phyloP scores from a whole-genome alignment of 2,329 filamentous ascomycete genomes.

The Exophiala dermatitidis region DNA sequence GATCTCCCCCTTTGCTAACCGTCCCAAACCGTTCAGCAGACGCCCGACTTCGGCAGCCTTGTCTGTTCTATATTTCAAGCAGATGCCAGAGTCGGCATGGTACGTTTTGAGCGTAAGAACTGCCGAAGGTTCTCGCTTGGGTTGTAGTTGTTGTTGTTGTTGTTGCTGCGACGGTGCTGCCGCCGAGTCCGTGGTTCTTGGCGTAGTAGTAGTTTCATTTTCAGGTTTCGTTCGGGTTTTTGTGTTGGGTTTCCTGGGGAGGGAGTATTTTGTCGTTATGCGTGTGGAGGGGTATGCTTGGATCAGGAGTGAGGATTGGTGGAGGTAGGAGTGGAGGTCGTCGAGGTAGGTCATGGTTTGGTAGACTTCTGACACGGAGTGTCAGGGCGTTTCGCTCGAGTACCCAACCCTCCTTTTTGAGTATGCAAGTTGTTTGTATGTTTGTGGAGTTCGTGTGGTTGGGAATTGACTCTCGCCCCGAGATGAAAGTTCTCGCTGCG shows the following conservation, averaged over 20 bases:
- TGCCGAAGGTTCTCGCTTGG: constrained; percentile 45
- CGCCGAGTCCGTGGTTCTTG: constrained; percentile 29
- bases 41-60: constrained; percentile 86
- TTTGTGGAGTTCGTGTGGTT: too few relatives aligned
- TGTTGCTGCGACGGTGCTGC: constrained; percentile 24
- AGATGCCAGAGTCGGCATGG: constrained; percentile 71
- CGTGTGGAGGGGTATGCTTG: constrained; percentile 77
- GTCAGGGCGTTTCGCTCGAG: neutral
- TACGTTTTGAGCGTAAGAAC: constrained; percentile 81
- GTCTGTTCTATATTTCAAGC: constrained; percentile 83
- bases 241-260: constrained; percentile 31
- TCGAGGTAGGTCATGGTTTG: constrained; percentile 66
- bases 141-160: constrained; percentile 10
- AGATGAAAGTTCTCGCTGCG: too few relatives aligned
- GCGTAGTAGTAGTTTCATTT: constrained; percentile 20
- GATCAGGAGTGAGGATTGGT: constrained; percentile 76
- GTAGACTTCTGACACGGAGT: neutral
- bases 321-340: constrained; percentile 84
- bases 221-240: constrained; percentile 28
- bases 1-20: constrained; percentile 60
- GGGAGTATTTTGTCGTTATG: constrained; percentile 83
- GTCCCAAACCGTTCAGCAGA: constrained; percentile 68
- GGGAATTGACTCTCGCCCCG: too few relatives aligned
- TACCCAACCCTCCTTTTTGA: neutral
- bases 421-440: too few relatives aligned